These are phyloP conservation scores for Drechslera avenae DNA, from an alignment of 2,329 filamentous ascomycete genomes.

Conservation along the genomic window DNA sequence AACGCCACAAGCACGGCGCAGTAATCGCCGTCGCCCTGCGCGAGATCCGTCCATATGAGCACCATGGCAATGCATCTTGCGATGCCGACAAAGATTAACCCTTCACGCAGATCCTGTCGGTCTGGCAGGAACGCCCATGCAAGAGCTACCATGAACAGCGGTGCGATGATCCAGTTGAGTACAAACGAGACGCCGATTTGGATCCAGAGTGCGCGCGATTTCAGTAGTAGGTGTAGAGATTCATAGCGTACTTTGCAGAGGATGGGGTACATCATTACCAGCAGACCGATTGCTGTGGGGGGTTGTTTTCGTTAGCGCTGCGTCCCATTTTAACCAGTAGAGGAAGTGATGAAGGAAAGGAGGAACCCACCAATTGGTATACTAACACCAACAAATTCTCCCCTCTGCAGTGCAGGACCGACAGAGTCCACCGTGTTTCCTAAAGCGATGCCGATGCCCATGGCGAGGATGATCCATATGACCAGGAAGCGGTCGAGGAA, in stretches of 20 bases:
- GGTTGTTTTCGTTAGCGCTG: neutral
- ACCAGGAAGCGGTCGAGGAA: constrained; percentile 55
- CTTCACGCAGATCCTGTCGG: constrained; percentile 59
- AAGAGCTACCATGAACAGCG: constrained; percentile 77
- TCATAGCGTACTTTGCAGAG: constrained; percentile 85
- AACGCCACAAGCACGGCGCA: constrained; percentile 67
- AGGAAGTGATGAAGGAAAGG: neutral
- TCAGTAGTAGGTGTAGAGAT: constrained; percentile 69
- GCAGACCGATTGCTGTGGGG: constrained; percentile 69
- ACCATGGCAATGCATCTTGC: constrained; percentile 91
- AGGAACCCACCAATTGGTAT: constrained; percentile 64
- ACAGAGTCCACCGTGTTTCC: constrained; percentile 74
- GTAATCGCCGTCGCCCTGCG: constrained; percentile 79
- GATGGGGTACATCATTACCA: constrained; percentile 96
- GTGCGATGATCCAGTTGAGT: constrained; percentile 83
- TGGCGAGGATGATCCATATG: constrained; percentile 75
- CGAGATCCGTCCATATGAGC: constrained; percentile 77
- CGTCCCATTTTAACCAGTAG: too few relatives aligned
- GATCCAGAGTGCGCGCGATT: constrained; percentile 69
- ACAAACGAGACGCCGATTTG: constrained; percentile 79
- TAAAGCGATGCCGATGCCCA: constrained; percentile 74
- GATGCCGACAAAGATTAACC: constrained; percentile 80
- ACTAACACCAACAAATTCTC: constrained; percentile 73
- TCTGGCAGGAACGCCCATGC: constrained; percentile 63
- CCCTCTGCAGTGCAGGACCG: constrained; percentile 67